A percentile compares a stretch with the other conserved stretches of the same genome.
These are phyloP conservation scores for Trichoderma gracile DNA, from an alignment of 2,329 filamentous ascomycete genomes.

Conservation along the genomic window DNA sequence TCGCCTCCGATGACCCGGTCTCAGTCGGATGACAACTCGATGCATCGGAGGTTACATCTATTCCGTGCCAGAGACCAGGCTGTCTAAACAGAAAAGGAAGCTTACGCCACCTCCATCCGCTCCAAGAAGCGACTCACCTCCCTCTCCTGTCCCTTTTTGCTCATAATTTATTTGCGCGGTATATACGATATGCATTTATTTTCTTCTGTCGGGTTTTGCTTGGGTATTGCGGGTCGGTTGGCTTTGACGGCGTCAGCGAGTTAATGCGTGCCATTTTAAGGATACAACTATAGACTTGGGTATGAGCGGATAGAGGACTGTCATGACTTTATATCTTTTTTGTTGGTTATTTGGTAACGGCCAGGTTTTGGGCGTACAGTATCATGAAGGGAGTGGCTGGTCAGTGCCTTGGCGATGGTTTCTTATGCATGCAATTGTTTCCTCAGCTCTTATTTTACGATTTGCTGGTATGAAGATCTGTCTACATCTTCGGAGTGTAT, in stretches of 20 bases:
- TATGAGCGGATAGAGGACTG: conserved; percentile 9
- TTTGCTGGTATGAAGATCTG: no score
- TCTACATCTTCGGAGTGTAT: no score
- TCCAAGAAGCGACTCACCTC: neutral
- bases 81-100: conserved; percentile 27
- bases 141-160: neutral
- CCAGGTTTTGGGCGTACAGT: conserved; percentile 1
- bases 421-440: neutral
- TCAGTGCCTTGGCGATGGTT: no score
- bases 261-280: conserved; percentile 1
- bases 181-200: neutral
- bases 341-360: neutral
- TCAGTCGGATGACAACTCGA: conserved; percentile 20
- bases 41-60: conserved; percentile 38
- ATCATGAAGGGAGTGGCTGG: neutral
- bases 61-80: conserved; percentile 42
- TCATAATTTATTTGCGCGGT: neutral
- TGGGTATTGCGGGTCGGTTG: neutral
- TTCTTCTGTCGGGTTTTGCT: neutral
- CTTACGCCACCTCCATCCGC: neutral
- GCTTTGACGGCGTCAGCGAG: neutral
- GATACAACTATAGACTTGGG: conserved; percentile 22
- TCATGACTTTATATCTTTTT: conserved; percentile 4
- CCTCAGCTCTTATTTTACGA: neutral
- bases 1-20: conserved; percentile 13